Evolutionary conservation across 176 grass and related monocot species (phyloP).

Genomic region (Phoenix dactylifera): DNA sequence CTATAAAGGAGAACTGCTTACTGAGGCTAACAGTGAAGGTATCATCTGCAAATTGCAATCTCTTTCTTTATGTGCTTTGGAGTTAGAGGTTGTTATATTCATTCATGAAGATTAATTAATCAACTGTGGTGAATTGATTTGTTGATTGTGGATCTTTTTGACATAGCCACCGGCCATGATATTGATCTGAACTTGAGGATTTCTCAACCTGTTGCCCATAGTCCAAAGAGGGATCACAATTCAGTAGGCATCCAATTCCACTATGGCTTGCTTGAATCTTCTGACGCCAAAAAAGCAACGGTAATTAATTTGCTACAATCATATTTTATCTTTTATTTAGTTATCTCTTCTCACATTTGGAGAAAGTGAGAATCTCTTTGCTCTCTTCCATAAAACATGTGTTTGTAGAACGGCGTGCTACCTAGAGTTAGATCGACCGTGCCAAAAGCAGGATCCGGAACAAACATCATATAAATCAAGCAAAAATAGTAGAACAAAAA

Average conservation of each 20-base stretch:
- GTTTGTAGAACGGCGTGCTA: too few species aligned
- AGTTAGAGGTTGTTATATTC: not conserved
- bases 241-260: conserved; percentile 39
- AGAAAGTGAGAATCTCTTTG: too few species aligned
- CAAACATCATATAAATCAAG: too few species aligned
- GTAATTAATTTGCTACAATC: conserved; percentile 6
- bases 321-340: too few species aligned
- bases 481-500: too few species aligned
- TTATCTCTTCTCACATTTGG: too few species aligned
- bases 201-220: conserved; percentile 59
- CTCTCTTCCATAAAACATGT: too few species aligned
- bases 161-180: conserved; percentile 27
- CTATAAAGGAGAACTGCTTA: conserved; percentile 58
- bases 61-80: not conserved
- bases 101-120: not conserved
- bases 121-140: not conserved
- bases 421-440: too few species aligned
- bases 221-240: conserved; percentile 54
- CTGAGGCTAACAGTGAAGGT: conserved; percentile 53
- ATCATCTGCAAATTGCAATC: conserved; percentile 4
- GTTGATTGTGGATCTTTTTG: conserved; percentile 1
- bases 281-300: conserved; percentile 40
- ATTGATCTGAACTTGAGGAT: conserved; percentile 92
- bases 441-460: too few species aligned
- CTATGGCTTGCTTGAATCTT: conserved; percentile 35